phyloP scores from a whole-genome alignment of 305 asterid species.

The Stenogyne calaminthoides region DNA sequence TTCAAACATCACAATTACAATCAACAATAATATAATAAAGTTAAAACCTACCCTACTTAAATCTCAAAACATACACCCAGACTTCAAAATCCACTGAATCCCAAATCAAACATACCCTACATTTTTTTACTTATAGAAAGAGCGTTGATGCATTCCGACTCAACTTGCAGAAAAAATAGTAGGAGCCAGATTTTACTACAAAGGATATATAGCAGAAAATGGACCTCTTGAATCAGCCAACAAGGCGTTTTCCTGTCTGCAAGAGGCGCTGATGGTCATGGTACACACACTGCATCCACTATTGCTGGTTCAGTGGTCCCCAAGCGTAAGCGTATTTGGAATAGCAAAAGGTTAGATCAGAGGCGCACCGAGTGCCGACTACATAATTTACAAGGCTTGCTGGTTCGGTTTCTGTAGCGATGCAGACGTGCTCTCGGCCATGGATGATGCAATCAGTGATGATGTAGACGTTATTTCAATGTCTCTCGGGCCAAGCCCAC shows the following conservation, averaged over 20 bases:
- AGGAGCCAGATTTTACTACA: constrained; percentile 58
- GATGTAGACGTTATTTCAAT: constrained; percentile 54
- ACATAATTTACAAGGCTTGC: constrained; percentile 60
- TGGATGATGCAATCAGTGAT: constrained; percentile 58
- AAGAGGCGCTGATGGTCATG: constrained; percentile 59
- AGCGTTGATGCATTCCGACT: not conserved
- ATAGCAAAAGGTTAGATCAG: constrained; percentile 58
- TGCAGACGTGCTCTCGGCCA: constrained; percentile 54
- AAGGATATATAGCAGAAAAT: constrained; percentile 35
- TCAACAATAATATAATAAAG: not conserved
- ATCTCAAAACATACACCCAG: not conserved
- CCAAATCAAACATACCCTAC: not conserved
- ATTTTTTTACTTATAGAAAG: not conserved
- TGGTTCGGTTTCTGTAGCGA: constrained; percentile 48
- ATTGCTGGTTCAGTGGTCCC: constrained; percentile 53
- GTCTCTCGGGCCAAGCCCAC: constrained; percentile 46
- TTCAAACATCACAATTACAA: no score
- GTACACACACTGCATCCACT: constrained; percentile 63
- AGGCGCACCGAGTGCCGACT: constrained; percentile 59
- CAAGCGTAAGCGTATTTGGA: constrained; percentile 41
- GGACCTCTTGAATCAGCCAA: constrained; percentile 48
- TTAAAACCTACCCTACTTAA: not conserved
- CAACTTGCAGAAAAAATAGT: constrained; percentile 49
- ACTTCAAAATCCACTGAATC: no score
- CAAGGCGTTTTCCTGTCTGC: constrained; percentile 44